Conservation (phyloP, 306 rosid species). For the peach (Prunus persica) region Prunus_persica_NCBIv2 NC_034016.1:2388001-2388500, state of each 20-base stretch:
- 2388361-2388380: not conserved
- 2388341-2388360: not conserved
- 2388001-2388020: conserved; percentile 92
- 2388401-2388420: too few relatives aligned
- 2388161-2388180: not conserved
- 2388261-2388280: not conserved
- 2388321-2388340: not conserved
- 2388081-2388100: conserved; percentile 94
- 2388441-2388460: conserved; percentile 85
- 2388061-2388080: conserved; percentile 91
- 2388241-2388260: not conserved
- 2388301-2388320: not conserved
- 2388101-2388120: conserved; percentile 80
- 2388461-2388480: conserved; percentile 92
- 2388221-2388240: not conserved
- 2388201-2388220: too few relatives aligned
- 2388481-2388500: conserved; percentile 71
- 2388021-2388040: conserved; percentile 95
- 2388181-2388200: not conserved
- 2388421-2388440: conserved; percentile 74
- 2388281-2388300: not conserved
- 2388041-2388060: conserved; percentile 88
- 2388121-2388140: not conserved
- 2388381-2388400: not conserved
- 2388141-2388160: conserved; percentile 9